Percentiles rank a stretch among this genome's conserved stretches.
Conservation (phyloP, 2,329 filamentous ascomycete genomes). For the Ceratocystis huliohia region DNA sequence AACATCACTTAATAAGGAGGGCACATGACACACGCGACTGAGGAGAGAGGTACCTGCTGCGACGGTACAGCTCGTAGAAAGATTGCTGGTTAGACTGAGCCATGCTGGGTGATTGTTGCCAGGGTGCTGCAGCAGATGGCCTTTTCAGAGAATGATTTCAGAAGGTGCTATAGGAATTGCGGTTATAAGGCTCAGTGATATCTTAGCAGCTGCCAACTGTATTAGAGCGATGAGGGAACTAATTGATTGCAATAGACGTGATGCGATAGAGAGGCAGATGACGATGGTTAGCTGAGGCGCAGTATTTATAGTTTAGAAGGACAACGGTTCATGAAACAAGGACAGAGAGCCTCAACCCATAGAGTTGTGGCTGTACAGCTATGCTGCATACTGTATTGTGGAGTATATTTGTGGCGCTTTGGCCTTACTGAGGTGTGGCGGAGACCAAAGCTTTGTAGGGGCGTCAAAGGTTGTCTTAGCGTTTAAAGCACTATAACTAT, state of each 20-base stretch:
- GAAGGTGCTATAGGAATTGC: background rate
- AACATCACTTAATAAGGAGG: conserved; percentile 1
- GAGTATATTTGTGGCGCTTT: background rate
- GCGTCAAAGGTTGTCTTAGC: background rate
- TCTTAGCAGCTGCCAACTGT: conserved; percentile 15
- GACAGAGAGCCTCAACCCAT: conserved; percentile 9
- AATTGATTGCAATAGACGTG: background rate
- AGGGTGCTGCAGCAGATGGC: background rate
- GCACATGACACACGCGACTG: conserved; percentile 5
- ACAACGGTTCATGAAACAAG: conserved; percentile 10
- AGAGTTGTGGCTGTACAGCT: conserved; percentile 9
- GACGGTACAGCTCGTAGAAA: conserved; percentile 91
- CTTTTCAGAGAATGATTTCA: background rate
- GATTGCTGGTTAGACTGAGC: conserved; percentile 32
- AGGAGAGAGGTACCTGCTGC: conserved; percentile 66
- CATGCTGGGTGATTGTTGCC: conserved; percentile 8
- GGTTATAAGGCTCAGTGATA: background rate
- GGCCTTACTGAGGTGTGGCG: background rate
- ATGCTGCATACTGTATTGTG: background rate
- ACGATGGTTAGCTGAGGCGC: background rate
- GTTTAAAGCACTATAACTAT: background rate
- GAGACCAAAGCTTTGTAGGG: background rate
- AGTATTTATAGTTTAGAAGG: conserved; percentile 25
- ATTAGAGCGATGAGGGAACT: conserved; percentile 2
- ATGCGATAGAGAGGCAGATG: conserved; percentile 2